Evolutionary conservation across 441 rosid species (phyloP), one percentile per base, ranked within the genome.

Genomic region (Breynia disticha): DNA sequence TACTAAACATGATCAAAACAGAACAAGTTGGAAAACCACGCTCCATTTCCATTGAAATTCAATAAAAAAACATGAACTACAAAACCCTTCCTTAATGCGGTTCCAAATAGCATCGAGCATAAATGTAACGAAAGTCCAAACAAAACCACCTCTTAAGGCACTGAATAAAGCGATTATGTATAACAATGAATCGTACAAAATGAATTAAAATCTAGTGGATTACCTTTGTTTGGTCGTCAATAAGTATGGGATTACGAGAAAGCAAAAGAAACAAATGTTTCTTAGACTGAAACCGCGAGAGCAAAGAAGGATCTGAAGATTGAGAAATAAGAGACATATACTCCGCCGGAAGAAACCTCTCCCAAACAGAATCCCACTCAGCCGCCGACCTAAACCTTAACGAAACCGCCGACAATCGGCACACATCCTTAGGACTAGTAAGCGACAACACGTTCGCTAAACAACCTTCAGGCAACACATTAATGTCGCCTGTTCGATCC

Each of bases 311-410:
- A 19, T 44, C 19, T 19, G 52, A 24, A 7, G 79, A 54, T 0
- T 52, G 46, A 9, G 65, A 21, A 35, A 80, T 19, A 1, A 76
- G 16, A 21, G 63, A 37, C 2, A 15, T 49, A 50, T 73, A 72
- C 0, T 80, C 76, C 0, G 53, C 14, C 7, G 94, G 88, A 5
- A 81, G 63, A 57, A 84, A 82, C n/a, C 63, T 57, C 16, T 74
- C 78, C 96, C 90, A 87, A 19, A 82, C 73, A 15, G 61, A 48
- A 65, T 84, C 86, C 5, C 87, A 79, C 7, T 69, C 64, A 0
- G 74, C 71, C 1, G 80, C 87, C 13, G 76, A 75, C 52, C 56
- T 62, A 51, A 76, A 83, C 3, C 46, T 3, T 5, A 67, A 65
- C 1, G 83, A 78, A 1, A 84, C 82, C 4, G 17, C 11, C 0